Evolutionary conservation across 2,329 filamentous ascomycete species (phyloP).

Genomic region (Arthroderma sp.): DNA sequence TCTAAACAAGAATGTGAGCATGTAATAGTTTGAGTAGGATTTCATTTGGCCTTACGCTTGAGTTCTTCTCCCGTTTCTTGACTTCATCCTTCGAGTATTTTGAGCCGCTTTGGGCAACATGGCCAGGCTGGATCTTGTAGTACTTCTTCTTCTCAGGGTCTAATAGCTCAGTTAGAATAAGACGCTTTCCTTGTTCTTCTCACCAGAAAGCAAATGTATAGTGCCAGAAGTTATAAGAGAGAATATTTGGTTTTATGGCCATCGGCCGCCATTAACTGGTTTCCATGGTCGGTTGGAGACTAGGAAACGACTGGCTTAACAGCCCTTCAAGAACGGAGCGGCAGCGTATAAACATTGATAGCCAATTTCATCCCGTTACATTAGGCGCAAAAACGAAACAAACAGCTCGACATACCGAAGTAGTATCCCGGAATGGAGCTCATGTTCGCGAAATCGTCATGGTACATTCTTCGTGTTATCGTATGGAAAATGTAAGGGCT

Average conservation of each 20-base stretch:
- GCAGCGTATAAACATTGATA: too few relatives aligned
- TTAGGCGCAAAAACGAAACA: background rate
- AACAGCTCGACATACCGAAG: background rate
- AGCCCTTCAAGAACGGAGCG: too few relatives aligned
- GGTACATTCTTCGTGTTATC: too few relatives aligned
- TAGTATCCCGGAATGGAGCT: background rate
- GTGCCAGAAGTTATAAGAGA: background rate
- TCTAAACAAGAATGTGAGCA: conserved; percentile 15
- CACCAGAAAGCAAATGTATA: background rate
- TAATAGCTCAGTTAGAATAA: conserved; percentile 13
- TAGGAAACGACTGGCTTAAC: too few relatives aligned
- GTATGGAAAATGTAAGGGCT: too few relatives aligned
- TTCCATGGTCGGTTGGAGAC: too few relatives aligned
- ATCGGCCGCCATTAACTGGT: too few relatives aligned
- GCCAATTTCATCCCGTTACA: background rate
- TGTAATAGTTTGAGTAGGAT: background rate
- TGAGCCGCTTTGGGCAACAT: conserved; percentile 36
- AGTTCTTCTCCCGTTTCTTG: conserved; percentile 11
- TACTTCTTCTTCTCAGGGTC: conserved; percentile 49
- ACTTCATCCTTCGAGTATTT: conserved; percentile 14
- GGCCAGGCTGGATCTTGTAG: conserved; percentile 50
- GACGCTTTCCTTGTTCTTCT: too few relatives aligned
- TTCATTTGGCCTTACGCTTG: background rate
- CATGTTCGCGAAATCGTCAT: background rate
- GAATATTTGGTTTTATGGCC: background rate